Base-by-base conservation (phyloP, 768 basidiomycete species). In the Phaeolepiota aurea region DNA sequence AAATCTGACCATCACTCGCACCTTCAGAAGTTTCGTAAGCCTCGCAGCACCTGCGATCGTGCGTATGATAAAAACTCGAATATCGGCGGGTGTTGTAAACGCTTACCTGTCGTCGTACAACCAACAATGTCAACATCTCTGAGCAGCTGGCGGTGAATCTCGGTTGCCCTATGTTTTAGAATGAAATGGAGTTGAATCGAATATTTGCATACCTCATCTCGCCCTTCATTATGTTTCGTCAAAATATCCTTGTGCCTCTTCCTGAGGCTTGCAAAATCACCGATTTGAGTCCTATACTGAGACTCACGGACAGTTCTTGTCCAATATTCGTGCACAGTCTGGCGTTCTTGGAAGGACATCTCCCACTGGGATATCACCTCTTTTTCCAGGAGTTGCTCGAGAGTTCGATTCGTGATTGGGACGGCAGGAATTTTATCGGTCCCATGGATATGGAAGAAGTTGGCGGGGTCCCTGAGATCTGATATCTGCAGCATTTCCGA, bases 61-160 rank as follows among this genome's bases (percentile, higher is more conserved):
- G 7, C n/a, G 25, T 25, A 7, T 13, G 21, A 5, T 40, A 15
- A 13, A n/a, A 13, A 15, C 3, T 40, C 28, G 9, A 18, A 38
- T 14, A 15, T 15, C 32, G 9, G 19, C n/a, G 31, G 31, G 33
- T 11, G 20, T 10, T 5, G n/a, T 32, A 3, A 22, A 11, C 19
- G 13, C 40, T 11, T 52, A 80, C 82, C 83, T 15, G 78, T 86
- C 0, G 85, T 87, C 0, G 86, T 89, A 45, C 83, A 86, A 4
- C 81, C 87, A 34, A 87, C 73, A 14, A 89, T 66, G 49, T 84
- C 73, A 0, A 73, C 66, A 4, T 65, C 55, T 21, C 56, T 53
- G 4, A 89, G 62, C 4, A 88, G 56, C 3, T 66, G 64, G 0
- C 77, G 71, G 9, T 78, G 69, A 37, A 65, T 58, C 85, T 87